Base-by-base conservation (phyloP, 2,329 filamentous ascomycete genomes). In the Alternaria hordeiaustralica region DNA sequence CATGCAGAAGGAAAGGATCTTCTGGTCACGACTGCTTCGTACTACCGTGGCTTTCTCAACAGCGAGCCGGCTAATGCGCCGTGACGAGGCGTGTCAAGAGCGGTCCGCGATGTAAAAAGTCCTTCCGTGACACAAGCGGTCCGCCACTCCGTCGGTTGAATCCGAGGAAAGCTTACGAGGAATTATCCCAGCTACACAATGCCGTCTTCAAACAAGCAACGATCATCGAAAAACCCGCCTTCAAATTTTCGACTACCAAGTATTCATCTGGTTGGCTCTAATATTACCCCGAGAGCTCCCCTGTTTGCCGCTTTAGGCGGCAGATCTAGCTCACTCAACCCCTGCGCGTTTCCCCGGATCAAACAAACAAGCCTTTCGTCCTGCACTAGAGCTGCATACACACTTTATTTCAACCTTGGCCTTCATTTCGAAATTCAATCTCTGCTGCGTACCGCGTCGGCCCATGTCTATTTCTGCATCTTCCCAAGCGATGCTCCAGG, bases 101-200 rank as follows among this genome's bases (percentile, higher is more conserved):
- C 26, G 46, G 23, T 36, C 60, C 51, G 18, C 58, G 44, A 53
- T 46, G 47, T 25, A 43, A 54, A 4, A 59, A 33, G 20, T 36
- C 44, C 30, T 53, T 57, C 43, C 46, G 43, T 36, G 36, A 49
- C 54, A 63, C 57, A 61, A 71, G 61, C 75, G 75, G 75, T 73
- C 75, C 75, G 75, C 61, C 50, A 73, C 68, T 55, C 75, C 75
- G 75, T 66, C 73, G 73, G 73, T 60, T 75, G 67, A 76, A 72
- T 72, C 33, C 44, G 50, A 49, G 46, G 26, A 36, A 45, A 57
- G 44, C 46, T 25, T 51, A 44, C 53, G 58, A 72, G 54, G 65
- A 63, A 69, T 63, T 62, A 60, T 51, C 46, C 56, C 36, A 44
- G 46, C 49, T 61, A 60, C 61, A 67, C 63, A 71, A 66, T 30